These are phyloP conservation scores for Bassia scoparia DNA, from an alignment of 148 eudicot species.

Conservation along the genomic window DNA sequence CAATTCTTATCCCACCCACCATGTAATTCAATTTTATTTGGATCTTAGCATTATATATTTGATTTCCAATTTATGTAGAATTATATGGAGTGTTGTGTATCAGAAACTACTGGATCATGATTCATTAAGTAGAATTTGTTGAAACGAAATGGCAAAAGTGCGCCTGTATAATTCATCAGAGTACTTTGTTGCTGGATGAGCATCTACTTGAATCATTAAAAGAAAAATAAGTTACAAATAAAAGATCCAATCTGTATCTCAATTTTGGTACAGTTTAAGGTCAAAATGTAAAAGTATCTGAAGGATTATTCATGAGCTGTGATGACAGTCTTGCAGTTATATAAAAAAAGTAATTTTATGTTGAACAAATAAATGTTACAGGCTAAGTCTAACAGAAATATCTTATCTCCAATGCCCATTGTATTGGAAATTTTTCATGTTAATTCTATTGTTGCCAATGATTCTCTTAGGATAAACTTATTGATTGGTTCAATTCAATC, in stretches of 20 bases:
- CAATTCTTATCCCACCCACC: too few species aligned
- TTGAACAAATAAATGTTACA: neutral
- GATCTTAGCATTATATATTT: too few species aligned
- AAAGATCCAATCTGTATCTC: neutral
- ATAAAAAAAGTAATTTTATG: neutral
- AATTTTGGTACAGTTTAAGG: neutral
- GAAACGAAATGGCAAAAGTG: neutral
- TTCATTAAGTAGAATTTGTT: neutral
- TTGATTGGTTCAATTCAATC: neutral
- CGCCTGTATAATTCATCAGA: neutral
- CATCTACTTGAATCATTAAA: neutral
- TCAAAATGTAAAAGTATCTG: neutral
- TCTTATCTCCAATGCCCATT: neutral
- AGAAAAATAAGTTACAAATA: neutral
- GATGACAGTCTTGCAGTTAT: neutral
- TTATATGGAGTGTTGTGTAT: too few species aligned
- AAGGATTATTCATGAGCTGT: neutral
- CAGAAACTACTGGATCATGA: neutral
- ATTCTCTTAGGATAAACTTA: slow-evolving; percentile 2
- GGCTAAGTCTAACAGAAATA: neutral
- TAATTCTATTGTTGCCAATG: neutral
- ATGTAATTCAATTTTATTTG: too few species aligned
- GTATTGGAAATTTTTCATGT: slow-evolving; percentile 4
- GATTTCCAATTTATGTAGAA: too few species aligned
- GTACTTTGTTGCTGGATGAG: neutral